Base-by-base conservation (phyloP, 148 eudicot genomes). In the Chenopodium quinoa region DNA sequence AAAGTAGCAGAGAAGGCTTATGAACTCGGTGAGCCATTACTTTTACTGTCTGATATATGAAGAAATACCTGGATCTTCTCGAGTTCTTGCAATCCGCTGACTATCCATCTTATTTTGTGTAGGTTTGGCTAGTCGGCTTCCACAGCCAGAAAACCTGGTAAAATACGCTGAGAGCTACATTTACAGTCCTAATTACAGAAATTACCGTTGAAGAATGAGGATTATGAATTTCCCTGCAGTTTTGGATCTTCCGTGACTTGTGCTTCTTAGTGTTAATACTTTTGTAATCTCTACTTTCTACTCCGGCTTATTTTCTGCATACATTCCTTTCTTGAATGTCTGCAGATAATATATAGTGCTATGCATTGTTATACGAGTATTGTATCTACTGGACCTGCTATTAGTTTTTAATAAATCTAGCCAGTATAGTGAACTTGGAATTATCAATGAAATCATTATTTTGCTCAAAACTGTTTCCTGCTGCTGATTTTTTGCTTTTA, bases 91-190 rank as follows among this genome's bases (percentile, higher is more conserved):
- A 31, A 37, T 22, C n/a, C 27, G 23, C 68, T 83, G 29, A 83
- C 20, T 8, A 14, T 32, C 69, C n/a, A 58, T 22, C 60, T 68
- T 20, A 14, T 29, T 60, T 5, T 83, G 70, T 44, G 62, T 76
- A 92, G 94, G 97, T 81, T 84, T 94, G 80, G 98, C 98, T 29
- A 87, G 95, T 63, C 95, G 88, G 73, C 92, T 92, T 77, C 98
- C 97, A 27, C 88, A 88, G 13, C 97, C 98, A 2, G 81, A 81
- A 12, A 86, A 94, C 85, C 91, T 94, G 4, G 89, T 89, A 25
- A 86, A 86, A 85, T 90, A 76, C 62, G 97, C 98, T 8, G 93
- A 91, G 89, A 91, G 93, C 80, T 92, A 92, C 90, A 94, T 94
- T 96, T 92, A 92, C 90, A 91, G 87, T 86, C 98, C 98, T 13